Evolutionary conservation across 371 early-diverging fungal genomes (phyloP), one percentile per base, ranked within the genome.

Genomic region (Mortierella sp.): DNA sequence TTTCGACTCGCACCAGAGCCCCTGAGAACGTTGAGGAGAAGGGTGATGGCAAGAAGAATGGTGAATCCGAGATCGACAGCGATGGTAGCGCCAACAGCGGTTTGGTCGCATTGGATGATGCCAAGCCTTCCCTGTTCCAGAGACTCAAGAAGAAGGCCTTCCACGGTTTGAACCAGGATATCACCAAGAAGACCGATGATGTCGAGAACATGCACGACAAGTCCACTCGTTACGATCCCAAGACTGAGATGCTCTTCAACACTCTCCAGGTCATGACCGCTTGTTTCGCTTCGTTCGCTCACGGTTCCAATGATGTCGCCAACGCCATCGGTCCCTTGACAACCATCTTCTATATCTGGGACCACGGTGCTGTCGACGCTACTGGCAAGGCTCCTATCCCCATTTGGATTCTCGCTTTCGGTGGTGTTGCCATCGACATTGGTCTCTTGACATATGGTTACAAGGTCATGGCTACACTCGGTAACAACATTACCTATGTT

Each of bases 261-360:
- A 90, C 92, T 78, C 83, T 95, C 37, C 96, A 95, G 79, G 85
- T 95, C 63, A 72, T 92, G 51, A 94, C 95, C 10, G 91, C 95
- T n/a, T 84, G 88, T 62, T 87, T 93, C 54, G 89, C 94, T 19
- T 95, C 94, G 47, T 95, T 95, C 80, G 88, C 93, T 49, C 96
- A 95, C 81, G 96, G 96, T 54, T 90, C 93, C 47, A 95, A 95
- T 76, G 95, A 95, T 77, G 93, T 95, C 12, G 88, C 95, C 57
- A 95, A 95, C 67, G 94, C 94, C 37, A 86, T 94, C 49, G 95
- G 96, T 17, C 95, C 96, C 2, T 67, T 94, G 27, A 79, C 92
- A 0, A 79, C 86, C 40, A 89, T 95, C 37, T 92, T 82, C 76
- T 83, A 81, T 40, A 81, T 92, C 54, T 94, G 93, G 93, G 51